Conservation (phyloP, 148 eudicot genomes). For the Chenopodium berlandieri region DNA sequence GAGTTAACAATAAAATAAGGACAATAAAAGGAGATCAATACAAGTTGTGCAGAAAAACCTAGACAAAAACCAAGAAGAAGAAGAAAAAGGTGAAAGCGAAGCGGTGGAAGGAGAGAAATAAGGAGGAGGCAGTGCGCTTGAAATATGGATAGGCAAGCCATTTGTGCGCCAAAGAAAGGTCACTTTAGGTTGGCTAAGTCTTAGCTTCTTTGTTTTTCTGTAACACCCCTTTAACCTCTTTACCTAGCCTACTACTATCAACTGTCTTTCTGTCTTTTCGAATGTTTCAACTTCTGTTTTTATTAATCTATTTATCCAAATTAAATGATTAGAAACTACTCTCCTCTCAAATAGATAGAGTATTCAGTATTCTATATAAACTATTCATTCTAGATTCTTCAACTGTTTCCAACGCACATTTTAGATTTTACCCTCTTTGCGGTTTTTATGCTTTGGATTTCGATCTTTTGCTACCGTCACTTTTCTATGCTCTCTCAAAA, state of each 20-base stretch:
- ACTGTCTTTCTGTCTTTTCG: constrained; percentile 31
- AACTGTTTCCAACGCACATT: constrained; percentile 19
- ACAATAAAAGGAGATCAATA: background rate
- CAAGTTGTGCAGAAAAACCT: background rate
- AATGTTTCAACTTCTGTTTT: constrained; percentile 20
- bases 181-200: constrained; percentile 12
- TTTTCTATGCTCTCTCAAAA: no score
- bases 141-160: constrained; percentile 10
- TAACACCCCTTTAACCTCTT: background rate
- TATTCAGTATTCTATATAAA: background rate
- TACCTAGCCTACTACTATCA: background rate
- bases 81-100: no score
- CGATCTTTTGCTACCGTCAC: no score
- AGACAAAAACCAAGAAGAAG: background rate
- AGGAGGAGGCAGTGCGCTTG: background rate
- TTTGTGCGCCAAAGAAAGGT: constrained; percentile 6
- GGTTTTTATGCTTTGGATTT: background rate
- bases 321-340: constrained; percentile 2
- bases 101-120: background rate
- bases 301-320: background rate
- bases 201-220: background rate
- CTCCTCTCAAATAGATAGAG: background rate
- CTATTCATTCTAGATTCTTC: constrained; percentile 26
- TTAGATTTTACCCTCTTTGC: no score
- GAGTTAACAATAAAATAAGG: background rate